Conservation (phyloP, 1,139 yeast species). For the Kodamaea arcana region DNA sequence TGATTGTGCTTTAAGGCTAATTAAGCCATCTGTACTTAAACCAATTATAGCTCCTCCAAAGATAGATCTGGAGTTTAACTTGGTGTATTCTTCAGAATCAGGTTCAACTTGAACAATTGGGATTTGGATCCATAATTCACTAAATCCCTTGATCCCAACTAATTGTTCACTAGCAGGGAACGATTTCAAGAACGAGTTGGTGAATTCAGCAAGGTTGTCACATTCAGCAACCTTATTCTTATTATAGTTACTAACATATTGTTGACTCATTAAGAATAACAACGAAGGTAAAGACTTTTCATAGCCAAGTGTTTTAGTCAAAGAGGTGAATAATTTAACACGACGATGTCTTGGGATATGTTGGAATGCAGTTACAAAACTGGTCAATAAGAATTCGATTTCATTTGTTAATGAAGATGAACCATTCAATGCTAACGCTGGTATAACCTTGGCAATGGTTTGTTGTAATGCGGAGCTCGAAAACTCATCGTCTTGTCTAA, state of each 20-base stretch:
- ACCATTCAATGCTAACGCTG: constrained; percentile 73
- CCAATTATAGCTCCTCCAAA: constrained; percentile 61
- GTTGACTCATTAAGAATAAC: constrained; percentile 75
- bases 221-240: constrained; percentile 65
- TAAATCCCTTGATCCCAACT: constrained; percentile 51
- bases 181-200: constrained; percentile 60
- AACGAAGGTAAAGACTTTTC: constrained; percentile 65
- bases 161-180: constrained; percentile 71
- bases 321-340: constrained; percentile 73
- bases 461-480: constrained; percentile 90
- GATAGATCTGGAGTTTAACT: constrained; percentile 51
- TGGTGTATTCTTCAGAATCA: constrained; percentile 32
- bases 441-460: constrained; percentile 85
- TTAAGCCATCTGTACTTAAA: constrained; percentile 46
- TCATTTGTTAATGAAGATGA: constrained; percentile 53
- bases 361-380: constrained; percentile 88
- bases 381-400: constrained; percentile 77
- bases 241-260: constrained; percentile 52
- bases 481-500: constrained; percentile 94
- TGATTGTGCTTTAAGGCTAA: constrained; percentile 46
- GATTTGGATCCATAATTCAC: constrained; percentile 50
- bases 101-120: constrained; percentile 40
- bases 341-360: constrained; percentile 97
- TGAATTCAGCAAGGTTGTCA: constrained; percentile 64
- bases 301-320: constrained; percentile 75